A percentile compares a stretch with the other conserved stretches of the same genome.
phyloP scores from a whole-genome alignment of 306 rosid species.

The Fagus crenata region DNA sequence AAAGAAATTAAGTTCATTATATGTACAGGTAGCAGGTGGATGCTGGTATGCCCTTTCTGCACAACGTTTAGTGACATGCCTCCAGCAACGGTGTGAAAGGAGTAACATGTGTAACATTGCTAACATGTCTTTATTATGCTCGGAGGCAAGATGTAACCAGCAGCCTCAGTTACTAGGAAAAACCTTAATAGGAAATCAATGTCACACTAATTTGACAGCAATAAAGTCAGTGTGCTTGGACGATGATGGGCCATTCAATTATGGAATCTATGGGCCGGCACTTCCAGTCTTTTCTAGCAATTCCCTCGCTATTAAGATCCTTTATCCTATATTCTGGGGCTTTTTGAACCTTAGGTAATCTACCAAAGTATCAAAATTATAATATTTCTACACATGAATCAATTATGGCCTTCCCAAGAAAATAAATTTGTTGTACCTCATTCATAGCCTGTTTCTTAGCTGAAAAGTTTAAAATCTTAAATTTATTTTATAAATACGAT shows the following conservation, averaged over 20 bases:
- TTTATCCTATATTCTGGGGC: conserved; percentile 49
- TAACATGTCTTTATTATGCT: conserved; percentile 29
- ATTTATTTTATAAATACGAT: too few relatives aligned
- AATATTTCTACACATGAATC: too few relatives aligned
- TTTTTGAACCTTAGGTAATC: conserved; percentile 35
- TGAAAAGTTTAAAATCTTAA: too few relatives aligned
- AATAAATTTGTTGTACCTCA: too few relatives aligned
- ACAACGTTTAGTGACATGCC: conserved; percentile 35
- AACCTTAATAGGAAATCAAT: not conserved
- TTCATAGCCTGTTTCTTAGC: too few relatives aligned
- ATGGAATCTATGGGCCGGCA: conserved; percentile 37
- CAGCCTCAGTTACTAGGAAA: not conserved
- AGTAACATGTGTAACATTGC: conserved; percentile 22
- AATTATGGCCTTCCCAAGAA: too few relatives aligned
- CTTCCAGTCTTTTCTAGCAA: conserved; percentile 27
- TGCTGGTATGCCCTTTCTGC: conserved; percentile 40
- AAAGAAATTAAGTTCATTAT: not conserved
- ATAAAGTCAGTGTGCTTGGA: conserved; percentile 30
- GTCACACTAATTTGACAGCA: not conserved
- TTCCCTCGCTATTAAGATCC: conserved; percentile 28
- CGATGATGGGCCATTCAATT: conserved; percentile 26
- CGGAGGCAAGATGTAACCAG: not conserved
- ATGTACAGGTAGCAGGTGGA: conserved; percentile 31
- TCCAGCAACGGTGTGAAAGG: conserved; percentile 32
- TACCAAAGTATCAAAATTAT: not conserved